Percentiles rank a stretch among this genome's conserved stretches.
Evolutionary conservation across 176 grass and related monocot species (phyloP).

Genomic region (Ensete ventricosum): DNA sequence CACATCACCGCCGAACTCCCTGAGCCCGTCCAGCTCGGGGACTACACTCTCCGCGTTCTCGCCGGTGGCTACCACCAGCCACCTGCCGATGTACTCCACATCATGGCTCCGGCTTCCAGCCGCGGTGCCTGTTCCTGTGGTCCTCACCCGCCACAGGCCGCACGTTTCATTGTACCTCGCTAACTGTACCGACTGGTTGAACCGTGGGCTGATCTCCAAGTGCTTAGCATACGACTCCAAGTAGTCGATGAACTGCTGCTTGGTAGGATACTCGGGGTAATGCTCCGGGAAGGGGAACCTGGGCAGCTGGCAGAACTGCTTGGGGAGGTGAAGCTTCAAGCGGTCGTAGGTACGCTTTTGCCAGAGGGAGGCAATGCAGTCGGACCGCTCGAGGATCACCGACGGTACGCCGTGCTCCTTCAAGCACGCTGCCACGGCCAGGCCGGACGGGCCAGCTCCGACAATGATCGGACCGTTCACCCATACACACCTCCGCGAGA

Average conservation of each 20-base stretch:
- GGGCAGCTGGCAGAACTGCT: conserved; percentile 12
- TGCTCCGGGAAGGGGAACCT: not conserved
- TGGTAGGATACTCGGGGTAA: conserved; percentile 2
- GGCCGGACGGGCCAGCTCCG: conserved; percentile 1
- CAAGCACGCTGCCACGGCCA: not conserved
- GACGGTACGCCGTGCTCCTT: not conserved
- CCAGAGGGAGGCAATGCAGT: conserved; percentile 13
- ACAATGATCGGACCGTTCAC: conserved; percentile 5
- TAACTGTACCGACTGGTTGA: conserved; percentile 1
- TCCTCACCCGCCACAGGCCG: not conserved
- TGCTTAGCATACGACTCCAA: not conserved
- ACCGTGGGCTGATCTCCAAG: conserved; percentile 1
- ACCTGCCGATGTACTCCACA: not conserved
- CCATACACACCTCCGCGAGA: not conserved
- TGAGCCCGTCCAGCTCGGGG: conserved; percentile 4
- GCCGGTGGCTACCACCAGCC: conserved; percentile 6
- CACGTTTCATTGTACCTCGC: not conserved
- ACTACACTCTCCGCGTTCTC: conserved; percentile 11
- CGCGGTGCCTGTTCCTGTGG: not conserved
- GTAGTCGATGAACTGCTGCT: conserved; percentile 3
- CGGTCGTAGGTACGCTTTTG: conserved; percentile 10
- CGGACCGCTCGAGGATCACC: conserved; percentile 1
- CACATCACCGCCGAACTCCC: conserved; percentile 2
- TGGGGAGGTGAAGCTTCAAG: conserved; percentile 9
- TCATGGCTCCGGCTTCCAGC: not conserved